Conservation (phyloP, 75 land plant species). For the Larix kaempferi region DNA sequence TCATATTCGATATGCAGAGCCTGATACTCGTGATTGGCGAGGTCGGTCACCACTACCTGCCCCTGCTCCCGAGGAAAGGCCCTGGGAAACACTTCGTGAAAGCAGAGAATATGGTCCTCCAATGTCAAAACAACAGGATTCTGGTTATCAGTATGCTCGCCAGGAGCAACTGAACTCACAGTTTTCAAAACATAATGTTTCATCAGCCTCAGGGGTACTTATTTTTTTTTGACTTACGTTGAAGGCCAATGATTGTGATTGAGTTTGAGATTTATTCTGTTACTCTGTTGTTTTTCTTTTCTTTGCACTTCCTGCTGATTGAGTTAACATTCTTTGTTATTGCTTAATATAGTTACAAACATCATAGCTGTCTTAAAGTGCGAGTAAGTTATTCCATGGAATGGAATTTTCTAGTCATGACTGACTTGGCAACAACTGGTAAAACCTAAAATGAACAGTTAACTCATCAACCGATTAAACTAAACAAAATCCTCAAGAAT, state of each 20-base stretch:
- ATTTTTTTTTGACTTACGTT: neutral
- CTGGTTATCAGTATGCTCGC: constrained; percentile 8
- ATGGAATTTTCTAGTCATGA: too few relatives aligned
- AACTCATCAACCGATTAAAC: too few relatives aligned
- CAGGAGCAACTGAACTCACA: constrained; percentile 22
- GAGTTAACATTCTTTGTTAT: too few relatives aligned
- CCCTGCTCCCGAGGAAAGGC: constrained; percentile 41
- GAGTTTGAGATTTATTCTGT: too few relatives aligned
- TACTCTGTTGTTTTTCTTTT: too few relatives aligned
- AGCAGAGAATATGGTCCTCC: constrained; percentile 21
- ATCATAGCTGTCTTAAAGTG: too few relatives aligned
- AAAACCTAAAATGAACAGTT: too few relatives aligned
- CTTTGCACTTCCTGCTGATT: too few relatives aligned
- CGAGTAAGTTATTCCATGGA: too few relatives aligned
- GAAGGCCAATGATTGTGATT: neutral
- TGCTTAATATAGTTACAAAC: too few relatives aligned
- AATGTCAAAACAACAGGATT: constrained; percentile 29
- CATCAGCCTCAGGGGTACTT: constrained; percentile 31
- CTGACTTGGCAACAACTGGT: too few relatives aligned
- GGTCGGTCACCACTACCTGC: constrained; percentile 30
- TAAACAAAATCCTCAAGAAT: too few relatives aligned
- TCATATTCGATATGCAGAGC: constrained; percentile 42
- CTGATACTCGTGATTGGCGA: constrained; percentile 63
- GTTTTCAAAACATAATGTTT: constrained; percentile 26
- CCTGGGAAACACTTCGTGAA: constrained; percentile 33